phyloP scores from a whole-genome alignment of 257 asterid species.

The Primulina eburnea region DNA sequence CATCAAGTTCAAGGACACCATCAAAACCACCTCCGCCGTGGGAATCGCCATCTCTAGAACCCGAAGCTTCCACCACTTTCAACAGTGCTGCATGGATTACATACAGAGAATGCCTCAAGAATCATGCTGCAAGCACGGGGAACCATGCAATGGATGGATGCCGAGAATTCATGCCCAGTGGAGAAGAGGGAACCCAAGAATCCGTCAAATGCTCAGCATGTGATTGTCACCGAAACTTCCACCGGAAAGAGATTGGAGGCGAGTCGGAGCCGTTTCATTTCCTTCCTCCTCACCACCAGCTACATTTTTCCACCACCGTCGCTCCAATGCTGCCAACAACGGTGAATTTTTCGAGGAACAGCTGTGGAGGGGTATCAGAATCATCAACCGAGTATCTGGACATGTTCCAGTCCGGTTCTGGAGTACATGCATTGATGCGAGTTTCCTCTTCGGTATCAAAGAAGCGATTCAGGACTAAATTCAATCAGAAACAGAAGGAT shows the following conservation, averaged over 20 bases:
- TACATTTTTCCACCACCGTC: too few species aligned
- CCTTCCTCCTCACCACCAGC: background rate
- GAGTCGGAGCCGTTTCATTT: background rate
- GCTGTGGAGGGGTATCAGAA: too few species aligned
- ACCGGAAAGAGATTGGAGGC: slow-evolving; percentile 8
- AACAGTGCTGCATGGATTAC: background rate
- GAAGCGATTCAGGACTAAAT: slow-evolving; percentile 31
- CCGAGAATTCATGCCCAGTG: slow-evolving; percentile 30
- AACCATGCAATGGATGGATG: slow-evolving; percentile 33
- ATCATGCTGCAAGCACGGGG: slow-evolving; percentile 34
- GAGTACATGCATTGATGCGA: background rate
- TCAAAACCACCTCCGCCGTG: background rate
- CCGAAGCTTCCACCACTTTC: background rate
- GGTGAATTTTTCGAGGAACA: too few species aligned
- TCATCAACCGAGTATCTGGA: too few species aligned
- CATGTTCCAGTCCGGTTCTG: too few species aligned
- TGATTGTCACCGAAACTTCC: slow-evolving; percentile 37
- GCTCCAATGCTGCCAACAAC: too few species aligned
- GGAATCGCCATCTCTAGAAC: background rate
- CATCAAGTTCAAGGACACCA: background rate
- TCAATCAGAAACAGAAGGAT: slow-evolving; percentile 26
- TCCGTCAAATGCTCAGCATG: slow-evolving; percentile 31
- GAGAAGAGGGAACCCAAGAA: slow-evolving; percentile 18
- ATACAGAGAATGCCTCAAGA: slow-evolving; percentile 29
- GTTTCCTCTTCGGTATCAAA: background rate